Evolutionary conservation across 495 filamentous ascomycete species (phyloP), one percentile per base, ranked within the genome.

Genomic region (Niebla homalea): DNA sequence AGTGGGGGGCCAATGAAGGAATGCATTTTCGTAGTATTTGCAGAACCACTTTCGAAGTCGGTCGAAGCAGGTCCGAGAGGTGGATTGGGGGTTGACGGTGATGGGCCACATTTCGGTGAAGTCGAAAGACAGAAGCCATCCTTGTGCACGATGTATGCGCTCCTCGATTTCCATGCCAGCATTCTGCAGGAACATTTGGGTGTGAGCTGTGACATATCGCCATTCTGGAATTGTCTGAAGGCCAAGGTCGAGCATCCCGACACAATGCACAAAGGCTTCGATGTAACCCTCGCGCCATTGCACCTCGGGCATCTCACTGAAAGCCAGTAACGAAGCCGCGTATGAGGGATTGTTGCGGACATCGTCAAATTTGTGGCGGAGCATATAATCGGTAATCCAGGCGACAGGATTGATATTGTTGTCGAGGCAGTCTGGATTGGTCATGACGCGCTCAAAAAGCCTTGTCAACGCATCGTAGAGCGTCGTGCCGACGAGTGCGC

Each of bases 231-330:
- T 68, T 1, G 64, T 59, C 54, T 80, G 73, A 19, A 83, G 57
- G 5, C 67, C 69, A 14, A 62, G 62, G 21, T 72, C 64, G 51
- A 77, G 72, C 79, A 84, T 78, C 12, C 83, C 83, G 14, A 74
- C 77, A 53, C 75, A 77, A 50, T 87, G 83, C 11, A 78, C 69
- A 58, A 82, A 87, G 16, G 77, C 70, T 60, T 86, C 82, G 3
- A 73, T 70, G 73, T 81, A 87, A 16, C 81, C 78, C 50, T 79
- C 73, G 21, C 77, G 71, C 71, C 80, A 80, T 18, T 73, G 72
- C 4, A 84, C 74, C n/a, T 64, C 70, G 8, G 70, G 64, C 12
- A 62, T 67, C 54, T 86, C 83, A 20, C 74, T 77, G 71, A 76
- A 87, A 8, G 77, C 75, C 19, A 87, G 65, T 4, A 86, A 60